phyloP scores from a whole-genome alignment of 495 filamentous ascomycete genomes.

The Xylaria bambusicola region DNA sequence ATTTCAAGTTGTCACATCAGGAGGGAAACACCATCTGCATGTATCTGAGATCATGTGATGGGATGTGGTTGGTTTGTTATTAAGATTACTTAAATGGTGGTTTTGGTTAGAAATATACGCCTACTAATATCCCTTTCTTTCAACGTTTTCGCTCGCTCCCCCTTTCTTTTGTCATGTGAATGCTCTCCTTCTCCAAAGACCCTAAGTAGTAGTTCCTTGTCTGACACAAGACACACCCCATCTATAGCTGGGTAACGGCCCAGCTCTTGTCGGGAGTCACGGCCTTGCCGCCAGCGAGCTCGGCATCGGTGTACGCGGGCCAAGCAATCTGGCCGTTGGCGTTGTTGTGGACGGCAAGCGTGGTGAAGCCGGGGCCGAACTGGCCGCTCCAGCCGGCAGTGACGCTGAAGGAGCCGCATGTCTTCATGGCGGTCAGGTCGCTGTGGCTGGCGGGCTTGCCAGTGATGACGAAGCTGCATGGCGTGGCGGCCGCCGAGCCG shows the following conservation, averaged over 20 bases:
- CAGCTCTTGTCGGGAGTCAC: conserved; percentile 47
- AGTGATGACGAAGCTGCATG: conserved; percentile 40
- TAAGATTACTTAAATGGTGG: too few relatives aligned
- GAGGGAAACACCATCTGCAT: too few relatives aligned
- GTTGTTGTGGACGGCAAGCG: conserved; percentile 50
- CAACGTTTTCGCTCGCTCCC: too few relatives aligned
- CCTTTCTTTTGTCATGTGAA: too few relatives aligned
- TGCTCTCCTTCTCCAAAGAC: background rate
- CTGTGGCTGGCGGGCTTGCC: conserved; percentile 37
- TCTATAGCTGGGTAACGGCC: conserved; percentile 20
- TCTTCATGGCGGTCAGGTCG: conserved; percentile 28
- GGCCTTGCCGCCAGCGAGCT: conserved; percentile 40
- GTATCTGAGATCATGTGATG: too few relatives aligned
- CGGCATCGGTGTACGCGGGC: conserved; percentile 45
- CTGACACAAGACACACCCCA: background rate
- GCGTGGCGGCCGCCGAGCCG: conserved; percentile 25
- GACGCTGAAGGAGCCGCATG: conserved; percentile 45
- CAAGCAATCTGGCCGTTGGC: conserved; percentile 40
- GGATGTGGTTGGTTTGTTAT: too few relatives aligned
- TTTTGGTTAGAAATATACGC: too few relatives aligned
- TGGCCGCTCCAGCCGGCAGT: conserved; percentile 51
- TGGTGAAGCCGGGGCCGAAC: conserved; percentile 49
- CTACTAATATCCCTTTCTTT: too few relatives aligned
- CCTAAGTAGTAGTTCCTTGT: background rate
- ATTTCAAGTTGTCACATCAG: too few relatives aligned